A percentile compares a stretch with the other conserved stretches of the same genome.
Conservation (phyloP, 2,329 filamentous ascomycete species). For the Nannizzia gypsea region DNA sequence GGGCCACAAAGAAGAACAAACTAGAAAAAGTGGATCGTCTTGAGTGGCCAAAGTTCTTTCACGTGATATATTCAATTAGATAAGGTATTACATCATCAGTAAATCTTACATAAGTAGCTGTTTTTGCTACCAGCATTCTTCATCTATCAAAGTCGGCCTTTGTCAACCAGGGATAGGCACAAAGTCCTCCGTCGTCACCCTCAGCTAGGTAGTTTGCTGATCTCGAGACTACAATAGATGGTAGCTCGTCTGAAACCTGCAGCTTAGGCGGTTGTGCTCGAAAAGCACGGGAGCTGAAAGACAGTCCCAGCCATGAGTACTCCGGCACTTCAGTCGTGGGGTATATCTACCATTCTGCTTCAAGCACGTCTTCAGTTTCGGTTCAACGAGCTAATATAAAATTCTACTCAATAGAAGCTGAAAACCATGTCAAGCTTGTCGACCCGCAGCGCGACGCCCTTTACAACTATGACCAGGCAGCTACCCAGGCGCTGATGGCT, state of each 20-base stretch:
- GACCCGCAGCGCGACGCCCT: conserved; percentile 82
- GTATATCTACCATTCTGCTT: conserved; percentile 29
- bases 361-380: conserved; percentile 8
- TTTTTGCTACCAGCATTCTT: background rate
- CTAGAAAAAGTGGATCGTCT: background rate
- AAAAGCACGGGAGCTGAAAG: background rate
- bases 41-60: background rate
- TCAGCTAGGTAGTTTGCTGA: background rate
- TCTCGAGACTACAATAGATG: background rate
- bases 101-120: background rate
- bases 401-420: conserved; percentile 52
- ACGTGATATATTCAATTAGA: background rate
- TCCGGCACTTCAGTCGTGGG: conserved; percentile 49
- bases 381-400: conserved; percentile 5
- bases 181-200: background rate
- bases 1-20: background rate
- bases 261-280: background rate
- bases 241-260: background rate
- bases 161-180: no score
- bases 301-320: conserved; percentile 35
- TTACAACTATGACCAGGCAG: conserved; percentile 63
- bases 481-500: conserved; percentile 54
- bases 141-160: background rate
- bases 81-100: background rate
- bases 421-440: conserved; percentile 72